Evolutionary conservation across 1,139 yeast genomes (phyloP), one percentile per base, ranked within the genome.

Genomic region (Pichia kudriavzevii): DNA sequence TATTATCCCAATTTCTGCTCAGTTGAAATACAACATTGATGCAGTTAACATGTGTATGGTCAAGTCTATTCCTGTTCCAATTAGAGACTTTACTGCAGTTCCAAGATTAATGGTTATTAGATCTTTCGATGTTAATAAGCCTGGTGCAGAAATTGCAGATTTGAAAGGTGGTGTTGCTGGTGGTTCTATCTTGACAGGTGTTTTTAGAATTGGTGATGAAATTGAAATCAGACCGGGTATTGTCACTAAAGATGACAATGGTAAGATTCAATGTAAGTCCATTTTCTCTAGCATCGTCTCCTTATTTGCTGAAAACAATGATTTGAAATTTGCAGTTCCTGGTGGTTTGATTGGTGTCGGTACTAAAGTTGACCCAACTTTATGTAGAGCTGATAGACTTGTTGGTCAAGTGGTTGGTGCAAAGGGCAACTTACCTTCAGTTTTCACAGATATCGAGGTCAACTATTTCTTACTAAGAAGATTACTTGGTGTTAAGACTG

Each of bases 291-390:
- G 85, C 55, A 87, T 93, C 56, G 91, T 85, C 33, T 82, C 97
- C 15, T 71, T 93, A 50, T 88, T 88, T 60, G 98, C 99, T 40
- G 99, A 93, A 65, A 88, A 91, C 64, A 93, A 93, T 56, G 96
- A 88, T 61, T 76, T 93, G 64, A 91, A 91, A 61, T 93, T 91
- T 56, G 99, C 99, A 36, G 98, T 93, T 54, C 99, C 99, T 32
- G 99, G 99, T 76, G 99, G 99, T 48, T 75, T 93, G 59, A 93
- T 93, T 55, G 99, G 99, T 75, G 97, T 93, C 40, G 99, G 99
- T 68, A 91, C 98, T 39, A 84, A 85, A 65, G 95, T 93, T 48
- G 98, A 93, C 63, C 99, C 99, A 44, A 91, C 98, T 7, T 70
- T 93, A 53, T 93, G 99, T 72, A 82, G 98, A 68, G 99, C 98